A percentile compares a stretch with the other conserved stretches of the same genome.
Evolutionary conservation across 2,329 filamentous ascomycete genomes (phyloP).

Genomic region (Xenoacremonium recifei): DNA sequence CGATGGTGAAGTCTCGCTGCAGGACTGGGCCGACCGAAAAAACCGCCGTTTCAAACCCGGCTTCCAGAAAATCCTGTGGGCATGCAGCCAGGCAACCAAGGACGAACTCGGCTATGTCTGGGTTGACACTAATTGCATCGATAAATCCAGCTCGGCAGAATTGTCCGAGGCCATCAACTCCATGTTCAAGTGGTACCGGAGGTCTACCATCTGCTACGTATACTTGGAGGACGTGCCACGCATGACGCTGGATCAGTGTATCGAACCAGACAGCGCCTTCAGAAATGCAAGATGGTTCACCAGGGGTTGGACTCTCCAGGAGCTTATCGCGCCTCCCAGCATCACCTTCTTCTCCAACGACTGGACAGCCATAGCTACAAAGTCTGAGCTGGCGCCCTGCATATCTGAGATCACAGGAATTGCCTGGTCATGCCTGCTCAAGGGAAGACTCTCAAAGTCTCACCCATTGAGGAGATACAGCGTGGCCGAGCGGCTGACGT

Average conservation of each 20-base stretch:
- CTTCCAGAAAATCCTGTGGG: slow-evolving; percentile 14
- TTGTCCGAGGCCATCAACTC: slow-evolving; percentile 31
- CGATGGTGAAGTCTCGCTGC: slow-evolving; percentile 22
- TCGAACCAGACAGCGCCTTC: neutral
- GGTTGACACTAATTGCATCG: slow-evolving; percentile 23
- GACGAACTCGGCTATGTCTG: neutral
- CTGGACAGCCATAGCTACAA: slow-evolving; percentile 2
- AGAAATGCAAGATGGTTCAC: slow-evolving; percentile 8
- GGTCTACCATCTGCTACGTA: slow-evolving; percentile 24
- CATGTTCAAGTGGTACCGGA: slow-evolving; percentile 33
- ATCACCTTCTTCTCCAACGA: slow-evolving; percentile 13
- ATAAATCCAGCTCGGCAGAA: slow-evolving; percentile 30
- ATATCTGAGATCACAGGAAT: slow-evolving; percentile 7
- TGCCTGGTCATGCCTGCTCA: slow-evolving; percentile 4
- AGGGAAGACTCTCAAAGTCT: slow-evolving; percentile 3
- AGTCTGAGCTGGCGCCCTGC: slow-evolving; percentile 1
- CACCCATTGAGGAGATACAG: slow-evolving; percentile 4
- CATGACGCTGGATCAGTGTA: neutral
- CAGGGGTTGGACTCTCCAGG: slow-evolving; percentile 7
- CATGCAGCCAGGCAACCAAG: neutral
- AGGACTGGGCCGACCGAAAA: slow-evolving; percentile 16
- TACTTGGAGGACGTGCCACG: slow-evolving; percentile 23
- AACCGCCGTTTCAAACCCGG: slow-evolving; percentile 3
- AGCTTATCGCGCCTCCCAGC: slow-evolving; percentile 9
- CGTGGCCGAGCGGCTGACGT: slow-evolving; percentile 25